A percentile compares a stretch with the other conserved stretches of the same genome.
These are phyloP conservation scores for Fusarium hainanense DNA, from an alignment of 2,329 filamentous ascomycete species.

Conservation along the genomic window DNA sequence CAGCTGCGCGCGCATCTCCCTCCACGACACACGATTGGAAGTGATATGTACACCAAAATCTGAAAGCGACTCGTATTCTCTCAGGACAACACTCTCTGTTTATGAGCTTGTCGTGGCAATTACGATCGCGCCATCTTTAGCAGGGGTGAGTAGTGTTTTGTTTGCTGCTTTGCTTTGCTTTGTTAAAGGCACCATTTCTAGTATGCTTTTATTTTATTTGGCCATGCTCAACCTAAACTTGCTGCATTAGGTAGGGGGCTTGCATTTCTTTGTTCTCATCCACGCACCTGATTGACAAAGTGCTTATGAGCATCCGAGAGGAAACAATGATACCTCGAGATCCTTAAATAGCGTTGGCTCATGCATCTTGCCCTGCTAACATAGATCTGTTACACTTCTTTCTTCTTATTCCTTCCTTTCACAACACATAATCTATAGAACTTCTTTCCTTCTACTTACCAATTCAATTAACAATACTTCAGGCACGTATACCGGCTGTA, in stretches of 20 bases:
- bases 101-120: slow-evolving; percentile 4
- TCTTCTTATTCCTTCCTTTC: not conserved
- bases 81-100: not conserved
- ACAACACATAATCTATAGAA: not conserved
- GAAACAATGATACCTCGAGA: not conserved
- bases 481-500: slow-evolving; percentile 3
- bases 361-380: slow-evolving; percentile 12
- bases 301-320: slow-evolving; percentile 6
- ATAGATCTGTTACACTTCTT: not conserved
- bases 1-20: slow-evolving; percentile 22
- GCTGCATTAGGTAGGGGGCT: not conserved
- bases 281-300: not conserved
- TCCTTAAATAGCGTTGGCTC: not conserved
- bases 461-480: slow-evolving; percentile 6
- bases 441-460: not conserved
- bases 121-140: slow-evolving; percentile 35
- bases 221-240: not conserved
- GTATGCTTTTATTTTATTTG: slow-evolving; percentile 1
- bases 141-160: slow-evolving; percentile 33
- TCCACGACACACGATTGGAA: slow-evolving; percentile 4
- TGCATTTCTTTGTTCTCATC: not conserved
- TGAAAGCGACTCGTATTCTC: not conserved
- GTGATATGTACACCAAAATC: not conserved
- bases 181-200: not conserved
- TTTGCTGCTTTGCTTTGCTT: not conserved